A percentile compares a stretch with the other conserved stretches of the same genome.
phyloP scores from a whole-genome alignment of 2,329 filamentous ascomycete species.

The Penicillium sclerotiorum region DNA sequence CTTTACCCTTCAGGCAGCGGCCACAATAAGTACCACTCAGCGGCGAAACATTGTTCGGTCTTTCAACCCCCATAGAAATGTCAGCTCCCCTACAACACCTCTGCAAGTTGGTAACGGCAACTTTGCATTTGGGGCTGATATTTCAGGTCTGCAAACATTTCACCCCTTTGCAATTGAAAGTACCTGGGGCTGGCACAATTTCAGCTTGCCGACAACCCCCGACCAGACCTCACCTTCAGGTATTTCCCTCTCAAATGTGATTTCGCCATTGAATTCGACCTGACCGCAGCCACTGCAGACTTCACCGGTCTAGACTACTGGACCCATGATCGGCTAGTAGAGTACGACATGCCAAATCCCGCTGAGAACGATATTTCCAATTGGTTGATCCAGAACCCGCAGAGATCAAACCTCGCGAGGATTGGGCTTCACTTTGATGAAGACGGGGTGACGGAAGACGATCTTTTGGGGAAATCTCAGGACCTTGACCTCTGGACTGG shows the following conservation, averaged over 20 bases:
- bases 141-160: constrained; percentile 52
- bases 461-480: constrained; percentile 26
- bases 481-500: constrained; percentile 9
- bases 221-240: constrained; percentile 35
- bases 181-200: constrained; percentile 52
- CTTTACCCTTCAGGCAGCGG: too few relatives aligned
- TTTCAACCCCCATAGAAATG: constrained; percentile 54
- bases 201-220: constrained; percentile 42
- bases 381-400: constrained; percentile 59
- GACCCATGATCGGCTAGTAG: constrained; percentile 48
- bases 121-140: constrained; percentile 48
- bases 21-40: too few relatives aligned
- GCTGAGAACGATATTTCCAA: constrained; percentile 48
- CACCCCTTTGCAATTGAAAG: constrained; percentile 46
- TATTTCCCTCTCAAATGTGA: background rate
- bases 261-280: background rate
- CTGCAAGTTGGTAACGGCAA: constrained; percentile 55
- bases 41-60: constrained; percentile 16
- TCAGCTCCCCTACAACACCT: constrained; percentile 54
- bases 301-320: constrained; percentile 49
- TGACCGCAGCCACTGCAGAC: constrained; percentile 13
- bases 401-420: constrained; percentile 54
- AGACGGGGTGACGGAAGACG: constrained; percentile 44
- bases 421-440: constrained; percentile 52
- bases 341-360: constrained; percentile 48